These are phyloP conservation scores for Scedosporium dehoogii DNA, from an alignment of 2,329 filamentous ascomycete species.

Conservation along the genomic window DNA sequence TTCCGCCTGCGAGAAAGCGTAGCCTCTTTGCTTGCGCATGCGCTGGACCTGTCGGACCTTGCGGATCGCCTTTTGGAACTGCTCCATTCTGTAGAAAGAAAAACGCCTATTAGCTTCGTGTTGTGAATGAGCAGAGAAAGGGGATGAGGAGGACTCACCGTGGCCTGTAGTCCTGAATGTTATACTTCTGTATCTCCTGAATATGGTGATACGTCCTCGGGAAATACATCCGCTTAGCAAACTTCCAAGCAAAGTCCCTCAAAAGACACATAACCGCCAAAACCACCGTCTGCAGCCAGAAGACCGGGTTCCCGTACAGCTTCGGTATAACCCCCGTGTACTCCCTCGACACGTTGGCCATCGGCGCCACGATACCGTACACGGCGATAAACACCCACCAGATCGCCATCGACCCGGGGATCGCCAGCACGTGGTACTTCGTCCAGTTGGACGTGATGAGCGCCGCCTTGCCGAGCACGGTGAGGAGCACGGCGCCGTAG, in stretches of 20 bases:
- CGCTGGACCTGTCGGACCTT: conserved; percentile 97
- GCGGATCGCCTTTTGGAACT: conserved; percentile 98
- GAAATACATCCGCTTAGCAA: conserved; percentile 92
- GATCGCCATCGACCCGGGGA: conserved; percentile 82
- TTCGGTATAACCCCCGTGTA: conserved; percentile 76
- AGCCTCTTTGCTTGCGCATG: conserved; percentile 98
- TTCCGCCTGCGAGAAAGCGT: conserved; percentile 95
- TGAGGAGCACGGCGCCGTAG: conserved; percentile 88
- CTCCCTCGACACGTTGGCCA: conserved; percentile 69
- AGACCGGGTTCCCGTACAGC: conserved; percentile 71
- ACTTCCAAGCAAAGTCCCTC: conserved; percentile 94
- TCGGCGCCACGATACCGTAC: conserved; percentile 80
- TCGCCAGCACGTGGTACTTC: conserved; percentile 92
- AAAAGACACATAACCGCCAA: conserved; percentile 74
- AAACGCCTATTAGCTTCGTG: conserved; percentile 10
- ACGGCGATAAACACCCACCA: conserved; percentile 87
- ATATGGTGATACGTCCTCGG: conserved; percentile 96
- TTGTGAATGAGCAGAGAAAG: not conserved
- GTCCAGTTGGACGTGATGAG: conserved; percentile 98
- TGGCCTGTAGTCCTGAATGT: conserved; percentile 96
- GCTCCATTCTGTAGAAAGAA: conserved; percentile 68
- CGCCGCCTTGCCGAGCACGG: conserved; percentile 88
- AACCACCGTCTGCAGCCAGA: conserved; percentile 83
- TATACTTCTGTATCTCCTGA: conserved; percentile 99
- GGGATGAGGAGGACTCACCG: conserved; percentile 47